Conservation (phyloP, 164 flowering plant species). For the Annona cherimola region DNA sequence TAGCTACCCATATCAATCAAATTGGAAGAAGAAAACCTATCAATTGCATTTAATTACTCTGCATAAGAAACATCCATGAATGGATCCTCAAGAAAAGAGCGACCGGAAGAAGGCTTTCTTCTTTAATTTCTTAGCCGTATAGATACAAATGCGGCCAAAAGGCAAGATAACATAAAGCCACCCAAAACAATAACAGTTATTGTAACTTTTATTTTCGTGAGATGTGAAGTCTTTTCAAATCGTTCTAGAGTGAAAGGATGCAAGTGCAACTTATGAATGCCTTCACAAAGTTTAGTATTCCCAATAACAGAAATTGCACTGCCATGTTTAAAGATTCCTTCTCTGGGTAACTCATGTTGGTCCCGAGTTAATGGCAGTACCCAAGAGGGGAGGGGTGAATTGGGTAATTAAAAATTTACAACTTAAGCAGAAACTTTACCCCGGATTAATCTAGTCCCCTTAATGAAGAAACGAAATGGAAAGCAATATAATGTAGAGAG, state of each 20-base stretch:
- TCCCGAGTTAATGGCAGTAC: too few species aligned
- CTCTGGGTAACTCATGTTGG: background rate
- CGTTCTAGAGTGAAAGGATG: conserved; percentile 10
- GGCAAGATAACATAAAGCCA: too few species aligned
- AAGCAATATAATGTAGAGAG: too few species aligned
- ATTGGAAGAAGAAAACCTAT: background rate
- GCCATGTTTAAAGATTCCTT: background rate
- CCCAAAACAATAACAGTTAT: background rate
- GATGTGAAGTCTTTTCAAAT: background rate
- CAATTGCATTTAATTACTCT: background rate
- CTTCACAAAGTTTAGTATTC: background rate
- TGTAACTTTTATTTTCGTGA: background rate
- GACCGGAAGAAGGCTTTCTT: too few species aligned
- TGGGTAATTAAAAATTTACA: too few species aligned
- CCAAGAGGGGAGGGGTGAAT: too few species aligned
- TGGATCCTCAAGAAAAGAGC: background rate
- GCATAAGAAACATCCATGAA: background rate
- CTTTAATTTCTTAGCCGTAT: background rate
- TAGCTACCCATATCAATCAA: conserved; percentile 1
- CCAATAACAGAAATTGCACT: conserved; percentile 1
- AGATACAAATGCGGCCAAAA: background rate
- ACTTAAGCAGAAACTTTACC: too few species aligned
- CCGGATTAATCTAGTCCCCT: too few species aligned
- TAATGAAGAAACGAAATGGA: too few species aligned
- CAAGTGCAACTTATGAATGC: conserved; percentile 21